Evolutionary conservation across 2,329 filamentous ascomycete genomes (phyloP), one percentile per base, ranked within the genome.

Genomic region (Colletotrichum cordylinicola): DNA sequence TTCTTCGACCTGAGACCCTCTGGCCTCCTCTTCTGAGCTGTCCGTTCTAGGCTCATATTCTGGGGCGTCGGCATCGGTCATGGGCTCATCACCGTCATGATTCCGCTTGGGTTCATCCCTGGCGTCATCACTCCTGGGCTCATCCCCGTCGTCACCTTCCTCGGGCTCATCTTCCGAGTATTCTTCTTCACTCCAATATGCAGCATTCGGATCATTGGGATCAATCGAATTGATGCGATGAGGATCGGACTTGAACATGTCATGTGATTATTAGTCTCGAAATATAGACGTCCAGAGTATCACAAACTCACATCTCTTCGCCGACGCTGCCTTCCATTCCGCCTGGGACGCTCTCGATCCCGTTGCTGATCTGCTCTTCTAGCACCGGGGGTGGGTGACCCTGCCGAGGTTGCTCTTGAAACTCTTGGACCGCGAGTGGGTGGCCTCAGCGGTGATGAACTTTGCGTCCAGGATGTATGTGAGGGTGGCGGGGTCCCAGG

Each of bases 1-100:
- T 43, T n/a, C 0, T 0, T n/a, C 39, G 39, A 0, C 39, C 39
- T n/a, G 39, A 43, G 39, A 2, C 0, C n/a, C 39, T 6, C 39
- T 43, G 39, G 9, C 9, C 39, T n/a, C 39, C 39, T n/a, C 18
- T 43, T n/a, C 39, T 43, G 18, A 18, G 3, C 39, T 10, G 39
- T n/a, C 18, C 39, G 18, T n/a, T n/a, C 9, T 10, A 43, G 18
- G 16, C 39, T 43, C 18, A 43, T 48, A 18, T 12, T n/a, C 39
- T 9, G 37, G 4, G 4, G 37, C 15, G 16, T 18, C 37, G 2
- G 18, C n/a, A 21, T 48, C 43, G 10, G 43, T 13, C 3, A 7
- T 48, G 43, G 43, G 43, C 43, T 48, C 18, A n/a, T 48, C 10
- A 9, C 18, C 43, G 43, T 21, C 18, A 21, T 48, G 9, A 48